Base-by-base conservation (phyloP, 257 asterid species). In the Linderniella brevidens region DNA sequence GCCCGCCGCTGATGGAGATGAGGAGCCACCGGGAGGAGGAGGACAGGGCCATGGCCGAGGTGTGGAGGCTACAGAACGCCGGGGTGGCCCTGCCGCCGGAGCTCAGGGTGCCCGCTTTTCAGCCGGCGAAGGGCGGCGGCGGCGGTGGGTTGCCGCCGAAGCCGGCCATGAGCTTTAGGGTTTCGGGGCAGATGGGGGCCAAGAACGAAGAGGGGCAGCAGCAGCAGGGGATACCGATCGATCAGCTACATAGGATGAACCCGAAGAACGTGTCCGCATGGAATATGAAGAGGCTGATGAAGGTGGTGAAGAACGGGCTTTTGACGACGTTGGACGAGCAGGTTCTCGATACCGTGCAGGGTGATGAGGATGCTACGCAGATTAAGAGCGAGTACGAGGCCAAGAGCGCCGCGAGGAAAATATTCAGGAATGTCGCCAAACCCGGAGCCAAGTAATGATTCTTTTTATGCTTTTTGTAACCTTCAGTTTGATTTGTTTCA, bases 211-310 rank as follows among this genome's bases (percentile, higher is more conserved):
- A 74, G 4, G 83, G 80, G 3, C 72, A n/a, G n/a, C n/a, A n/a
- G n/a, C n/a, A n/a, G n/a, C n/a, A 53, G 29, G 73, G 72, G 4
- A 79, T 90, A 57, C 54, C 86, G 0, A 81, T 90, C 17, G 82
- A 79, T 36, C 61, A 74, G 48, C 50, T 90, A 76, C 93, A 85
- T 32, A 81, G 63, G 53, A 20, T 90, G 51, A 90, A 85, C 56
- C 71, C 71, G 4, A 76, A 75, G 72, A 90, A 90, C 41, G 63
- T 90, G 0, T 85, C 96, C 0, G 96, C 98, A 9, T 90, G 98
- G 98, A 81, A 69, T 46, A 90, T 90, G 96, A 85, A 85, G 77
- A 90, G 96, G 58, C 19, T 90, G 75, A 71, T 81, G 42, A 85
- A 77, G 13, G 65, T 68, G 3, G 94, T 79, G 13, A 73, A 75